Conservation (phyloP, 2,329 filamentous ascomycete species). For the Colletotrichum sidae region DNA sequence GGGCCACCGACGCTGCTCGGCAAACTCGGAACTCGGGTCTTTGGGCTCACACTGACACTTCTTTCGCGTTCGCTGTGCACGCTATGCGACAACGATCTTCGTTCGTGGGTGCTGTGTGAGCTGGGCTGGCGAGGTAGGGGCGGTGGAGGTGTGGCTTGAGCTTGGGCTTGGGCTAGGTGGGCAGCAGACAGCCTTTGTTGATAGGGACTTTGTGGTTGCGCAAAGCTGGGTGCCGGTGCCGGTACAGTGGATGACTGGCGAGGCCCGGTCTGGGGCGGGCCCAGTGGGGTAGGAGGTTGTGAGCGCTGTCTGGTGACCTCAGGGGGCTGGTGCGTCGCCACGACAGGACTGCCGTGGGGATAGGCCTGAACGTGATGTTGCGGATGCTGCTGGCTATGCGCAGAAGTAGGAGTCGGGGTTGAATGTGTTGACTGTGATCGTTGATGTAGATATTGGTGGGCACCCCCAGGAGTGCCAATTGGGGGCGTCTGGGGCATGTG, state of each 20-base stretch:
- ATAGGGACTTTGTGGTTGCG: conserved; percentile 70
- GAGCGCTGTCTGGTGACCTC: conserved; percentile 62
- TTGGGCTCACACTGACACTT: conserved; percentile 82
- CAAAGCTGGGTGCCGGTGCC: conserved; percentile 47
- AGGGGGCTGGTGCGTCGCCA: conserved; percentile 56
- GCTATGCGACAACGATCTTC: conserved; percentile 64
- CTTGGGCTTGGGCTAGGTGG: conserved; percentile 39
- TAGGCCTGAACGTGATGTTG: conserved; percentile 64
- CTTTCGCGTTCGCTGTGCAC: conserved; percentile 74
- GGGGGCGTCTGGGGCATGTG: conserved; percentile 58
- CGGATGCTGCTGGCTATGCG: conserved; percentile 69
- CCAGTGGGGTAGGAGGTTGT: conserved; percentile 66
- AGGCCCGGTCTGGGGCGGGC: conserved; percentile 58
- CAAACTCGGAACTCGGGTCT: conserved; percentile 71
- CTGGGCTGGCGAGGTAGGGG: conserved; percentile 51
- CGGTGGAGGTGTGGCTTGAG: conserved; percentile 43
- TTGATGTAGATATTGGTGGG: conserved; percentile 52
- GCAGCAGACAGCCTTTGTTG: conserved; percentile 60
- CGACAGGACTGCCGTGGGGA: conserved; percentile 64
- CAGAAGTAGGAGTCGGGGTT: conserved; percentile 70
- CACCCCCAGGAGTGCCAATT: conserved; percentile 53
- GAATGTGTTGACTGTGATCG: conserved; percentile 70
- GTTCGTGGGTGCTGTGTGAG: conserved; percentile 59
- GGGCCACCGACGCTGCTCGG: conserved; percentile 55
- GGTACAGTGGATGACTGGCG: conserved; percentile 54